These are phyloP conservation scores for Acacia pycnantha DNA, from an alignment of 331 rosid species.

Conservation along the genomic window DNA sequence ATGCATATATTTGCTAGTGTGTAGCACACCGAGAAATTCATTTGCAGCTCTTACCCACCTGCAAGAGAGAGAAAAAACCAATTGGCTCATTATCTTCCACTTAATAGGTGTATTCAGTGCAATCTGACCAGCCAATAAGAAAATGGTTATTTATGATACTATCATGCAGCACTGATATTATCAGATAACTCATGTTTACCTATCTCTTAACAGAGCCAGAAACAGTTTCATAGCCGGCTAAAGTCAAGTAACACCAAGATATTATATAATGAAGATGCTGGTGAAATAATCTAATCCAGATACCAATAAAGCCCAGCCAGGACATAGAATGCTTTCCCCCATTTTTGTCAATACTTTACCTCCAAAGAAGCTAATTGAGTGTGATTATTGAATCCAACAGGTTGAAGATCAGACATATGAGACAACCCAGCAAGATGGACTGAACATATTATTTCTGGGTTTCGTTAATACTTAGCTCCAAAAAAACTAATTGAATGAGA, in stretches of 20 bases:
- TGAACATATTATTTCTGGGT: neutral
- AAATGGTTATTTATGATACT: neutral
- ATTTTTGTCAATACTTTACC: neutral
- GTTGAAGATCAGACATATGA: constrained; percentile 20
- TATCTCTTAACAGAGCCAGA: neutral
- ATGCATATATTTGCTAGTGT: constrained; percentile 62
- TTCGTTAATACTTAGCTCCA: neutral
- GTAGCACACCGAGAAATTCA: constrained; percentile 69
- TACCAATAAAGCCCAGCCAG: neutral
- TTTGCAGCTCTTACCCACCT: constrained; percentile 88
- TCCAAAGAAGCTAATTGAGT: constrained; percentile 8
- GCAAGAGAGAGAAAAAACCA: constrained; percentile 31
- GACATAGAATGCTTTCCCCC: neutral
- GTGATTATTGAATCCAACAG: neutral
- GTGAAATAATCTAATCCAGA: neutral
- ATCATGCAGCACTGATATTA: neutral
- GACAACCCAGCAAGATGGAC: neutral
- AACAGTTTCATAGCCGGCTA: neutral
- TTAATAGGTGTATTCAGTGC: neutral
- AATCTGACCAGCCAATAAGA: constrained; percentile 2
- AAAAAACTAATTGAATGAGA: constrained; percentile 4
- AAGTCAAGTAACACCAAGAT: neutral
- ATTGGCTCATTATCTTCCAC: neutral
- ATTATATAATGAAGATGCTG: neutral
- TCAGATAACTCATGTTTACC: neutral